Base-by-base conservation (phyloP, 192 early-diverging fungal species). In the Spizellomyces punctatus region DNA sequence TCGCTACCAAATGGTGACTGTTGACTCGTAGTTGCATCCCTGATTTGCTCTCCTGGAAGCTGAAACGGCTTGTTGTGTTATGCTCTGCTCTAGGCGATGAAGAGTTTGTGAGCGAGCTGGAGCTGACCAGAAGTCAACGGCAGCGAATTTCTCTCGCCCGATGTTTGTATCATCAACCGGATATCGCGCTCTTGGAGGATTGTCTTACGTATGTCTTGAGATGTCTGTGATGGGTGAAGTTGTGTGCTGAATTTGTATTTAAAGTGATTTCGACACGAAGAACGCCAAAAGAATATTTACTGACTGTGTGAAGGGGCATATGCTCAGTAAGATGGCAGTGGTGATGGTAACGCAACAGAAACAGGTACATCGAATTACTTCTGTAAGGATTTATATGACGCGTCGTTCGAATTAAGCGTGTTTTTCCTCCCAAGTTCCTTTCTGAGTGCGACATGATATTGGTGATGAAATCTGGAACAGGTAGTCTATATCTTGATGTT, bases 171-270 rank as follows among this genome's bases (percentile, higher is more conserved):
- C 85, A 83, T 5, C 61, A 83, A 66, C 85, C 88, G 7, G 91
- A 92, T 46, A 85, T 94, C 46, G 82, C 90, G 54, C 63, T 93
- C 4, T 73, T 94, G 41, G 92, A 93, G 66, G 92, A 93, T 79
- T 77, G 75, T 55, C 72, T 84, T 21, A 63, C 71, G 68, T 60
- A 75, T 68, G 1, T 47, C n/a, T 52, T 12, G 43, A 65, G 8
- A n/a, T 47, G 0, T 14, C 19, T 21, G 17, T 12, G 19, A 17
- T 22, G 4, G 1, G 46, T 8, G 6, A 10, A 6, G 43, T 66
- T 19, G 54, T 19, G 54, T 55, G 19, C 2, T 55, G 54, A 19
- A 55, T 17, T 48, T 16, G 42, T 63, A 67, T 65, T 65, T 78
- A 3, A 57, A 78, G 76, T 67, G 82, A 78, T 48, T 85, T 86